Percentiles rank a stretch among this genome's conserved stretches.
Evolutionary conservation across 2,329 filamentous ascomycete genomes (phyloP).

Genomic region (Stachybotrys chartarum): DNA sequence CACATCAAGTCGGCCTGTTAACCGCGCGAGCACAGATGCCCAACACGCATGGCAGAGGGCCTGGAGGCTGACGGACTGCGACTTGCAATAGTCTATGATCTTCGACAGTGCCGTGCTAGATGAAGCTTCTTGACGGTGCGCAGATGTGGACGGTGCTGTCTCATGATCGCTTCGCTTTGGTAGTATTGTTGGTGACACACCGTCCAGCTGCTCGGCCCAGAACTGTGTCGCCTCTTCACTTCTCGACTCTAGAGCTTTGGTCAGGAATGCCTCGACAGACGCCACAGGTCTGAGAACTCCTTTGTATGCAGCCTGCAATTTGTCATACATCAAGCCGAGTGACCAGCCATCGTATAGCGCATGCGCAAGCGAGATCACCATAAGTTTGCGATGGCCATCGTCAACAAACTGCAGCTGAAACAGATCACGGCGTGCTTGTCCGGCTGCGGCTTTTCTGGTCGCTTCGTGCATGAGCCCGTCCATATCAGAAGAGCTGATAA

Average conservation of each 20-base stretch:
- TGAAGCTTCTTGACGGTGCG: constrained; percentile 8
- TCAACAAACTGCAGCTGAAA: constrained; percentile 41
- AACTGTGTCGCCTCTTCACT: constrained; percentile 38
- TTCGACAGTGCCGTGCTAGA: constrained; percentile 2
- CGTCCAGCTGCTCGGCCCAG: constrained; percentile 64
- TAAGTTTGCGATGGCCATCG: constrained; percentile 26
- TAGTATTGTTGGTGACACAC: constrained; percentile 30
- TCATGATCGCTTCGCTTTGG: not conserved
- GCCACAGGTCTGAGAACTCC: constrained; percentile 32
- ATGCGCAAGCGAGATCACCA: constrained; percentile 70
- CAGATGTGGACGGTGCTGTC: not conserved
- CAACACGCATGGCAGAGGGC: constrained; percentile 71
- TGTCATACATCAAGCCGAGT: constrained; percentile 62
- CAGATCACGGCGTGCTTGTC: constrained; percentile 29
- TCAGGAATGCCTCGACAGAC: constrained; percentile 45
- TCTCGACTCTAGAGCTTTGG: constrained; percentile 10
- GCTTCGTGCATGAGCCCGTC: constrained; percentile 27
- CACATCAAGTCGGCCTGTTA: constrained; percentile 61
- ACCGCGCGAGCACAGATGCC: constrained; percentile 61
- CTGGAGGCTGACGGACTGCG: constrained; percentile 64
- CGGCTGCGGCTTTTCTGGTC: constrained; percentile 25
- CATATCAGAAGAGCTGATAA: constrained; percentile 20
- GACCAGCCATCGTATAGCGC: constrained; percentile 90
- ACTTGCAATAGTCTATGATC: constrained; percentile 53
- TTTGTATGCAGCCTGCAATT: constrained; percentile 60